phyloP scores from a whole-genome alignment of 2,329 filamentous ascomycete genomes.

The Taxawa tesnikishii region DNA sequence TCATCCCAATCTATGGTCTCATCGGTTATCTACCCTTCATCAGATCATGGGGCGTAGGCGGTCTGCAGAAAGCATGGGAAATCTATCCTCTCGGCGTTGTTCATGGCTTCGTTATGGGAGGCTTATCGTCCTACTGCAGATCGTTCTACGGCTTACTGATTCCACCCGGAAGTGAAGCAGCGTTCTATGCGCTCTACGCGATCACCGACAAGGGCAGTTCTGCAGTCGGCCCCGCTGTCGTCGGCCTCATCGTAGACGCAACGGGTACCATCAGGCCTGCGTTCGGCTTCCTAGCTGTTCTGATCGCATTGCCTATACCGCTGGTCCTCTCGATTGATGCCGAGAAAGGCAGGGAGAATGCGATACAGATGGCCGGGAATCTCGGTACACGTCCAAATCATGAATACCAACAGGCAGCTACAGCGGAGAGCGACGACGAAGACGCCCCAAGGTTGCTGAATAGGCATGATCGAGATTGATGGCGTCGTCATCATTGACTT shows the following conservation, averaged over 20 bases:
- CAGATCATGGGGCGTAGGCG: conserved; percentile 57
- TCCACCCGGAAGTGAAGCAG: conserved; percentile 79
- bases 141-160: conserved; percentile 84
- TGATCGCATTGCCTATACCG: conserved; percentile 68
- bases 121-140: conserved; percentile 76
- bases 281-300: conserved; percentile 71
- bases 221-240: conserved; percentile 80
- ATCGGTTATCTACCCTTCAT: conserved; percentile 73
- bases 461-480: background rate
- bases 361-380: conserved; percentile 3
- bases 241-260: conserved; percentile 73
- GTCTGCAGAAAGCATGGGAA: conserved; percentile 79
- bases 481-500: too few species aligned
- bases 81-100: conserved; percentile 81
- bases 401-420: background rate
- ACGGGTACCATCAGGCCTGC: conserved; percentile 38
- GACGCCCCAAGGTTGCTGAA: background rate
- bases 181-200: conserved; percentile 87
- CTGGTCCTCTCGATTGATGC: conserved; percentile 73
- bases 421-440: background rate
- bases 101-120: conserved; percentile 82
- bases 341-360: conserved; percentile 35
- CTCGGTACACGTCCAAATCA: background rate
- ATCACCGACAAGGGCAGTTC: conserved; percentile 93
- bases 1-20: conserved; percentile 81